Percentiles rank a stretch among this genome's conserved stretches.
phyloP scores from a whole-genome alignment of 2,329 filamentous ascomycete species.

The Karstenula rhodostoma region DNA sequence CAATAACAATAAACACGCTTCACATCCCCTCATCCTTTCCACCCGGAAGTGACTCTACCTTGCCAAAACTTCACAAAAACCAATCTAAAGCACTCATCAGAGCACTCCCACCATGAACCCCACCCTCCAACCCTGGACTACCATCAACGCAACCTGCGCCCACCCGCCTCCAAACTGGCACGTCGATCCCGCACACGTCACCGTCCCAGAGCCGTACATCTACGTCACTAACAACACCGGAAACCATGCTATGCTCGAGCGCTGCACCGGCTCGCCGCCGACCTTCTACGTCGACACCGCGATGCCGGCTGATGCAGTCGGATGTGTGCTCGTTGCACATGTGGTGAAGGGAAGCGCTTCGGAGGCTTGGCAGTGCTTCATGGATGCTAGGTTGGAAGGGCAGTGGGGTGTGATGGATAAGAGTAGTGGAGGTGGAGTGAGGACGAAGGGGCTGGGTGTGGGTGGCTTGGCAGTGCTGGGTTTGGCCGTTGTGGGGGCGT shows the following conservation, averaged over 20 bases:
- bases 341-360: neutral
- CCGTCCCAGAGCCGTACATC: conserved; percentile 6
- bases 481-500: neutral
- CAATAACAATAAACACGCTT: neutral
- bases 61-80: neutral
- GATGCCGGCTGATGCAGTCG: conserved; percentile 6
- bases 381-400: conserved; percentile 1
- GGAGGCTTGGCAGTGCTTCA: conserved; percentile 7
- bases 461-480: neutral
- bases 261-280: neutral
- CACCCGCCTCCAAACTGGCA: neutral
- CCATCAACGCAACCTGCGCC: conserved; percentile 5
- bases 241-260: conserved; percentile 5
- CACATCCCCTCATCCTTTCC: neutral
- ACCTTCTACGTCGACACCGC: conserved; percentile 6
- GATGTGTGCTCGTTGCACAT: conserved; percentile 6
- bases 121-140: neutral
- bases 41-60: neutral
- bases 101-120: neutral
- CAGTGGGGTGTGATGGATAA: conserved; percentile 1
- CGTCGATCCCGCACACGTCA: neutral
- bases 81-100: neutral
- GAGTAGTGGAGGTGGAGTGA: neutral
- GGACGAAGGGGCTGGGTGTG: neutral
- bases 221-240: conserved; percentile 6